Base-by-base conservation (phyloP, 768 basidiomycete genomes). In the Pholiota microspora region DNA sequence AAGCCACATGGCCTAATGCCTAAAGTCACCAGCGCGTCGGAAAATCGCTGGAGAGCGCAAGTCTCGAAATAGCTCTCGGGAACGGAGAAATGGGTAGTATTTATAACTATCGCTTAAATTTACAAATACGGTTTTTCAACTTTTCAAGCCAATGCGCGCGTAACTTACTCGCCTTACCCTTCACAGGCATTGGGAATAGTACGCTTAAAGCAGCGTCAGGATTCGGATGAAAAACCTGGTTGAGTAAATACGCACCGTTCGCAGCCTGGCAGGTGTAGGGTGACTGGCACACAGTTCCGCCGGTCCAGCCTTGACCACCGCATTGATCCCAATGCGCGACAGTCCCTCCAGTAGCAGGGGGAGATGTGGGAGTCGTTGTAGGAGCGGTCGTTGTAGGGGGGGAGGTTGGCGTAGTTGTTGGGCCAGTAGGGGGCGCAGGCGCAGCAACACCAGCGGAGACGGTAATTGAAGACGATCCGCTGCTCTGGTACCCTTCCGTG, bases 401-500 rank as follows among this genome's bases (percentile, higher is more conserved):
- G 16, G 52, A 16, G 12, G 40, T 15, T 2, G 49, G 21, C 2
- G 31, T 18, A 5, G 49, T 45, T 6, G 55, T 34, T 23, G 49
- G 16, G 2, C 21, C 21, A 3, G 16, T 10, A 8, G 40, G 40
- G 2, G 42, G 6, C 4, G 48, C 13, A 21, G 55, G 13, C 16
- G 55, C 13, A 16, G 31, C 55, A 1, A 29, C 40, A 12, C 45
- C 40, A 7, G 34, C 3, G 55, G 52, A 36, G 23, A 59, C 31
- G 29, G 54, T 56, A 34, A 59, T 56, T 4, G 58, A 59, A 6
- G 58, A 59, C 21, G 62, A 62, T 13, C 75, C 76, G 36, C 70
- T 75, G 64, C 72, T 73, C 58, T 68, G 58, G 64, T 76, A 76
- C 3, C 75, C 75, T 54, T 79, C 78, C 9, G 75, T 75, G 24